phyloP scores from a whole-genome alignment of 1,284 basidiomycete species.

The Neonothopanus nambi region DNA sequence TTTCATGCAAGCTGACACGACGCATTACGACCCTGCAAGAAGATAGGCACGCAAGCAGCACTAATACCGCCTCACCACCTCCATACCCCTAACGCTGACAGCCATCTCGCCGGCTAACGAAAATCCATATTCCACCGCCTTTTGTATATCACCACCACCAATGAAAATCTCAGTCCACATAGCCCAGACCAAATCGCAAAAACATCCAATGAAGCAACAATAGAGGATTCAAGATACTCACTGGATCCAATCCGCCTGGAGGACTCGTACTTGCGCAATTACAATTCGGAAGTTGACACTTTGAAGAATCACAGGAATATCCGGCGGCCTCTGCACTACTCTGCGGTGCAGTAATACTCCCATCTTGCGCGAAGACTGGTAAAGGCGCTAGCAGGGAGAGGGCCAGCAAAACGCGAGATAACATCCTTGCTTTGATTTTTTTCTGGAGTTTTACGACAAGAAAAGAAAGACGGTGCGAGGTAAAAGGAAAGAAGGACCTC shows the following conservation, averaged over 20 bases:
- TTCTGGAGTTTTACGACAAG: not conserved
- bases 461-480: not conserved
- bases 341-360: conserved; percentile 46
- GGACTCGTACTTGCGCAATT: conserved; percentile 72
- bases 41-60: too few relatives aligned
- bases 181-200: too few relatives aligned
- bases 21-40: too few relatives aligned
- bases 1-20: too few relatives aligned
- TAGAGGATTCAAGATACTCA: conserved; percentile 37
- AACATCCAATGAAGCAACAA: conserved; percentile 9
- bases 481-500: too few relatives aligned
- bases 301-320: conserved; percentile 67
- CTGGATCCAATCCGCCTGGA: conserved; percentile 66
- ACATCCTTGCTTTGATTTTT: not conserved
- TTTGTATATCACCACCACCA: too few relatives aligned
- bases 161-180: too few relatives aligned
- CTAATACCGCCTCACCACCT: too few relatives aligned
- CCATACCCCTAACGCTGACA: too few relatives aligned
- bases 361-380: conserved; percentile 48
- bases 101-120: too few relatives aligned
- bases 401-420: not conserved
- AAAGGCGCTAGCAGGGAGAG: not conserved
- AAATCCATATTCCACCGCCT: too few relatives aligned
- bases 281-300: conserved; percentile 70
- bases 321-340: conserved; percentile 53